phyloP scores from a whole-genome alignment of 139 green algal species.

The Ettlia oleoabundans region DNA sequence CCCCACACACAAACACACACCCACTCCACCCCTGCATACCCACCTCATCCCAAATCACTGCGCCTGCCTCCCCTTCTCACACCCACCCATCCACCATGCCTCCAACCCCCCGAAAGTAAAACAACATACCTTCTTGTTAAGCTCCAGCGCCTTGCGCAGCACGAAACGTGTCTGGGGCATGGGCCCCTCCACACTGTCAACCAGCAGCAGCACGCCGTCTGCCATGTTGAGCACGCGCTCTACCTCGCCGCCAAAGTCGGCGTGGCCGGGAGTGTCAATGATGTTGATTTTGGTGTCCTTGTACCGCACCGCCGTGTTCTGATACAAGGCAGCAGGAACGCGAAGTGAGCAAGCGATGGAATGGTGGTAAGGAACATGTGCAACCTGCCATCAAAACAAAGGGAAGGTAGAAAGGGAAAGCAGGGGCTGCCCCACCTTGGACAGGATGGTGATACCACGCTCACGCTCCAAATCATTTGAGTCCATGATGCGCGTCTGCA shows the following conservation, averaged over 20 bases:
- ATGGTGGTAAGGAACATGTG: too few relatives aligned
- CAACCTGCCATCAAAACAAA: too few relatives aligned
- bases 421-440: slow-evolving; percentile 62
- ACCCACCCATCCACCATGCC: too few relatives aligned
- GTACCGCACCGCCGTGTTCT: slow-evolving; percentile 96
- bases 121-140: slow-evolving; percentile 89
- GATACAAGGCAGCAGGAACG: background rate
- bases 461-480: slow-evolving; percentile 96
- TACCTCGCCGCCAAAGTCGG: slow-evolving; percentile 99
- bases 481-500: slow-evolving; percentile 90
- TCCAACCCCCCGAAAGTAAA: too few relatives aligned
- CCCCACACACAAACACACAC: too few relatives aligned
- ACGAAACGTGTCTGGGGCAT: slow-evolving; percentile 99
- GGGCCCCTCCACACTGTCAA: slow-evolving; percentile 96
- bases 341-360: too few relatives aligned
- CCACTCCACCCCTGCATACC: too few relatives aligned
- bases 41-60: background rate
- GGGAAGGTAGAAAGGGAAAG: background rate
- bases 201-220: slow-evolving; percentile 98
- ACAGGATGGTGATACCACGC: slow-evolving; percentile 99
- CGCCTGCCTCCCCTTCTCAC: too few relatives aligned
- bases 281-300: slow-evolving; percentile 96
- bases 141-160: slow-evolving; percentile 93
- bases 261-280: slow-evolving; percentile 99
- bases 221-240: slow-evolving; percentile 99